A percentile compares a stretch with the other conserved stretches of the same genome.
These are phyloP conservation scores for Chiua virens DNA, from an alignment of 768 basidiomycete genomes.

Conservation along the genomic window DNA sequence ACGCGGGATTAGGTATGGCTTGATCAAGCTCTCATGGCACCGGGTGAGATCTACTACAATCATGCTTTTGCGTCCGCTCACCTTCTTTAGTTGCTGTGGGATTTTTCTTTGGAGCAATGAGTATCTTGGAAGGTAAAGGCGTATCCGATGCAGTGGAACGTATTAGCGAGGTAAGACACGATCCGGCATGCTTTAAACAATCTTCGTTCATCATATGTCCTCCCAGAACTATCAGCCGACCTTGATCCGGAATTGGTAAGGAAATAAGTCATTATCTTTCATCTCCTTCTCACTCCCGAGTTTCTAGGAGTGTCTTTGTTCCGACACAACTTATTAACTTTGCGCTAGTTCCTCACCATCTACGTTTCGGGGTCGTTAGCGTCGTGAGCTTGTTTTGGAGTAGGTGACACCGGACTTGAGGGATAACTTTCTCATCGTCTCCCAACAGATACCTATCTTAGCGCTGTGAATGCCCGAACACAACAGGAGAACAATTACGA, in stretches of 20 bases:
- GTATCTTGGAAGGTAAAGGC: constrained; percentile 74
- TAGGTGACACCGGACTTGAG: constrained; percentile 37
- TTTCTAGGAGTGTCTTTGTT: constrained; percentile 63
- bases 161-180: constrained; percentile 35
- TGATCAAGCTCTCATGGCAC: constrained; percentile 79
- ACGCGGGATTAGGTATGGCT: constrained; percentile 59
- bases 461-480: constrained; percentile 47
- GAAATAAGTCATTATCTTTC: neutral
- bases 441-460: constrained; percentile 62
- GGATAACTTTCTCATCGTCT: neutral
- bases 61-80: constrained; percentile 10
- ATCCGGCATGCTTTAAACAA: neutral
- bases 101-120: constrained; percentile 74
- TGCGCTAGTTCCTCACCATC: constrained; percentile 68
- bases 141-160: constrained; percentile 48
- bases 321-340: constrained; percentile 84
- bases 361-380: constrained; percentile 73
- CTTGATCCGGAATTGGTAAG: constrained; percentile 72
- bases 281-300: neutral
- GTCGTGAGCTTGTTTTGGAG: constrained; percentile 84
- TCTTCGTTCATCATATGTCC: constrained; percentile 8
- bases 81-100: constrained; percentile 40
- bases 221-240: constrained; percentile 69
- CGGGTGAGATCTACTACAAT: constrained; percentile 39
- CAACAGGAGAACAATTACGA: constrained; percentile 2